Evolutionary conservation across 805 yeast genomes (phyloP).

Genomic region (Kluyveromyces siamensis): DNA sequence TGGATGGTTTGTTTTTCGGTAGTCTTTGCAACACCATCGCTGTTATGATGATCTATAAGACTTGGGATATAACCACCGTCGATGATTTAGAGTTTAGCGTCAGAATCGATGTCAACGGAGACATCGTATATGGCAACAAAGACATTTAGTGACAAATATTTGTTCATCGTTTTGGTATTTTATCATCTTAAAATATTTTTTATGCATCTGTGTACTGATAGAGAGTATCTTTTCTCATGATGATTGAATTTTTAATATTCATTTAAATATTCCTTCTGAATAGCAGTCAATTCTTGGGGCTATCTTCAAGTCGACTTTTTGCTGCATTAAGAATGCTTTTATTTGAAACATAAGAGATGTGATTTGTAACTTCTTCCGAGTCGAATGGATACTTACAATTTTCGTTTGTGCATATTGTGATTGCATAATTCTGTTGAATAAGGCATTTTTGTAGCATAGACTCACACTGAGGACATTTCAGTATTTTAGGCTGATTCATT

Average conservation of each 20-base stretch:
- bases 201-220: neutral
- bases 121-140: constrained; percentile 13
- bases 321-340: constrained; percentile 22
- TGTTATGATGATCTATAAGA: constrained; percentile 91
- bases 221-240: neutral
- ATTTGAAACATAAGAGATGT: constrained; percentile 21
- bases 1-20: constrained; percentile 85
- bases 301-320: constrained; percentile 11
- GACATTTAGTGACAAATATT: neutral
- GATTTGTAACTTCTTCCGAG: constrained; percentile 13
- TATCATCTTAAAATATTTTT: neutral
- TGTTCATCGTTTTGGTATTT: neutral
- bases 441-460: constrained; percentile 20
- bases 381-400: constrained; percentile 25
- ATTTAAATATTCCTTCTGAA: neutral
- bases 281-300: neutral
- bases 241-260: neutral
- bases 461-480: constrained; percentile 22
- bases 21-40: constrained; percentile 72
- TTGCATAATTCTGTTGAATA: constrained; percentile 27
- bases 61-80: constrained; percentile 91
- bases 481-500: neutral
- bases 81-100: constrained; percentile 93
- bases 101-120: constrained; percentile 38
- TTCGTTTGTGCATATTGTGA: constrained; percentile 22